phyloP scores from a whole-genome alignment of 2,329 filamentous ascomycete species.

The Fragosphaeria purpurea region DNA sequence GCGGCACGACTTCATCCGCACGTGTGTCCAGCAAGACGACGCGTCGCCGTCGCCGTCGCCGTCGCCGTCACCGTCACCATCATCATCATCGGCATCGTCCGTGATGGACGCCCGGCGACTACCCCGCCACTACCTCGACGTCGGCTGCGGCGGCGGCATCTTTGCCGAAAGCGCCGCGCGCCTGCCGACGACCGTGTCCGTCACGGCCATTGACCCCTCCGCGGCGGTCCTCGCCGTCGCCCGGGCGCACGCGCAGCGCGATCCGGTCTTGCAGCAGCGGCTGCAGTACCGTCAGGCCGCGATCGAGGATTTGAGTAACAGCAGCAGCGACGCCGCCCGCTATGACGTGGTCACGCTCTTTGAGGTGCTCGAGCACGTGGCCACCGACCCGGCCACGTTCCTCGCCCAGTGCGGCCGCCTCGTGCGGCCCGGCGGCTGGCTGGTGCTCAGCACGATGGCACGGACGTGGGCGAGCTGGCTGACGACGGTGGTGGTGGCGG shows the following conservation, averaged over 20 bases:
- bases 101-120: conserved; percentile 1
- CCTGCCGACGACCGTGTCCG: conserved; percentile 48
- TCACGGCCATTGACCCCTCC: conserved; percentile 71
- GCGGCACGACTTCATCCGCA: conserved; percentile 80
- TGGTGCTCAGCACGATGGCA: conserved; percentile 86
- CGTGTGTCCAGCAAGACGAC: conserved; percentile 46
- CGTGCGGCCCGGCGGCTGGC: conserved; percentile 83
- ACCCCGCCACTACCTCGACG: conserved; percentile 66
- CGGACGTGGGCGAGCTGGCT: conserved; percentile 82
- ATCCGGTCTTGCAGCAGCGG: conserved; percentile 49
- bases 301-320: conserved; percentile 55
- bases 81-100: conserved; percentile 1
- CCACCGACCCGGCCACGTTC: conserved; percentile 58
- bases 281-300: conserved; percentile 67
- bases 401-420: conserved; percentile 62
- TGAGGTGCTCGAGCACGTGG: conserved; percentile 91
- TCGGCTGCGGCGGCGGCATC: conserved; percentile 93
- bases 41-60: conserved; percentile 17
- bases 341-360: conserved; percentile 83
- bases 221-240: conserved; percentile 66
- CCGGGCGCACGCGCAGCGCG: conserved; percentile 62
- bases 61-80: conserved; percentile 10
- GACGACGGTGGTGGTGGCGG: conserved; percentile 84
- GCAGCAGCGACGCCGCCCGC: neutral
- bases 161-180: conserved; percentile 83